phyloP scores from a whole-genome alignment of 148 eudicot genomes.

The Cornus kousa region DNA sequence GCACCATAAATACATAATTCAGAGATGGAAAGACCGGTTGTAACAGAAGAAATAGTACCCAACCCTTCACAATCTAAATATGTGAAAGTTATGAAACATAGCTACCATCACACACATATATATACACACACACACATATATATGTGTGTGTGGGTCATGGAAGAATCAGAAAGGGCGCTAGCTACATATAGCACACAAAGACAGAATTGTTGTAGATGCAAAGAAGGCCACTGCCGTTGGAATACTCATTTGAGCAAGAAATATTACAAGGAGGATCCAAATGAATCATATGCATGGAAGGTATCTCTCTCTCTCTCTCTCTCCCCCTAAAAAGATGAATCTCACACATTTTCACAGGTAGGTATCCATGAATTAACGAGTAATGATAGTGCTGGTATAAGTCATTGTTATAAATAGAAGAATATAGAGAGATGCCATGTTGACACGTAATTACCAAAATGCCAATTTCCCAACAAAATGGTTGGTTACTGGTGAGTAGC shows the following conservation, averaged over 20 bases:
- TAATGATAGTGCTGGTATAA: background rate
- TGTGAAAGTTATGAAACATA: background rate
- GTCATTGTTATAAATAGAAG: constrained; percentile 8
- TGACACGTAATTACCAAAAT: background rate
- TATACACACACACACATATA: too few relatives aligned
- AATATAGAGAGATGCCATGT: background rate
- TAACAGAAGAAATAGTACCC: too few relatives aligned
- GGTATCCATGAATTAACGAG: background rate
- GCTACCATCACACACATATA: background rate
- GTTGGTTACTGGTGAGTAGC: background rate
- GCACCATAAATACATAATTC: background rate
- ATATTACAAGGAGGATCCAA: constrained; percentile 18
- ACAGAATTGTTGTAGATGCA: background rate
- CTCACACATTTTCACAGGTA: background rate
- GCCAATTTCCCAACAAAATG: background rate
- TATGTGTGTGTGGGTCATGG: background rate
- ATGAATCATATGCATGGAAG: background rate
- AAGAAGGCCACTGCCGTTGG: background rate
- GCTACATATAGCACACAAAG: background rate
- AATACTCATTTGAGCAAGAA: constrained; percentile 39
- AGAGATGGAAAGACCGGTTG: too few relatives aligned
- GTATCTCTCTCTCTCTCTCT: constrained; percentile 9
- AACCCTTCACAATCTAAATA: too few relatives aligned
- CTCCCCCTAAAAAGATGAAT: background rate
- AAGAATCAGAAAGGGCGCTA: background rate